Evolutionary conservation across 2,329 filamentous ascomycete genomes (phyloP).

Genomic region (Alternaria infectoria): DNA sequence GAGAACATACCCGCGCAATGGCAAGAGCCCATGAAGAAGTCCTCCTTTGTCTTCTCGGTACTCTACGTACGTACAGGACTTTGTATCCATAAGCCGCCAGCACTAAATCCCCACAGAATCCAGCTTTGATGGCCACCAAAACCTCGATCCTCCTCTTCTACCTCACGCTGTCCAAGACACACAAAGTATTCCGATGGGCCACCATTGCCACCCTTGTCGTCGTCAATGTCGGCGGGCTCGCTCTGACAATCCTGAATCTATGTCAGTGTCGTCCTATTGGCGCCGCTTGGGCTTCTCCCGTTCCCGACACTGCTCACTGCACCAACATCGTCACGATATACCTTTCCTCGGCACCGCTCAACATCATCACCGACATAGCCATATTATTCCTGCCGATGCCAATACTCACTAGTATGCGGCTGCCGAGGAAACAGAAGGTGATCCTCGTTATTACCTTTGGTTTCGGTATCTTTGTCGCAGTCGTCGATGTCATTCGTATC

Average conservation of each 20-base stretch:
- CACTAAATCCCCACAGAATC: conserved; percentile 66
- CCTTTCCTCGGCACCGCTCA: conserved; percentile 81
- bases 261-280: conserved; percentile 80
- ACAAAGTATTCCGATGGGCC: conserved; percentile 77
- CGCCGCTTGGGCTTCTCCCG: conserved; percentile 68
- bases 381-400: conserved; percentile 88
- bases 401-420: conserved; percentile 76
- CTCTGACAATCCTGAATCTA: conserved; percentile 84
- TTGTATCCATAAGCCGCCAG: not conserved
- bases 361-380: conserved; percentile 88
- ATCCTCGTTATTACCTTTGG: conserved; percentile 87
- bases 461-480: conserved; percentile 83
- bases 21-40: conserved; percentile 60
- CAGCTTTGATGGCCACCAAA: conserved; percentile 88
- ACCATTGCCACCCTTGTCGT: conserved; percentile 80
- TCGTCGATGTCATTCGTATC: conserved; percentile 88
- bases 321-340: conserved; percentile 69
- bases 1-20: conserved; percentile 61
- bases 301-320: conserved; percentile 58
- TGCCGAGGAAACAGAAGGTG: conserved; percentile 85
- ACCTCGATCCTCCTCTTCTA: conserved; percentile 94
- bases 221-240: conserved; percentile 78
- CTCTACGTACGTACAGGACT: conserved; percentile 58
- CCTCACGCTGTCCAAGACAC: conserved; percentile 78
- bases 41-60: conserved; percentile 66